Evolutionary conservation across 2,329 filamentous ascomycete species (phyloP).

Genomic region (Cyanodermella asteris): DNA sequence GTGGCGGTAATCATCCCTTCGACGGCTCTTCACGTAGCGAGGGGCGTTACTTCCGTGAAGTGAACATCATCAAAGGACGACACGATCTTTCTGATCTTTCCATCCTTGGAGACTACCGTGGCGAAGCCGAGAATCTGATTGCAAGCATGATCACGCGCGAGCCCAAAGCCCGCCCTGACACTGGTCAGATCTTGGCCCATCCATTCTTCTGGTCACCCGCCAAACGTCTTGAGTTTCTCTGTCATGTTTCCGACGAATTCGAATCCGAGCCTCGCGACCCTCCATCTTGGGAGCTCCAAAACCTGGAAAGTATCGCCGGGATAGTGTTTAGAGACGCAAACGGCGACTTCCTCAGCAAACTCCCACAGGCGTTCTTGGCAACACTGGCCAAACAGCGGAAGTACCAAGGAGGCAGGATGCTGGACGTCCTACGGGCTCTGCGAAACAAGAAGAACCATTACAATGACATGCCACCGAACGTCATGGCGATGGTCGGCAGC

Average conservation of each 20-base stretch:
- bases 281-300: constrained; percentile 46
- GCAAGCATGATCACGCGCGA: constrained; percentile 52
- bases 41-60: constrained; percentile 83
- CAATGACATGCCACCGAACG: constrained; percentile 71
- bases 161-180: constrained; percentile 42
- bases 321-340: constrained; percentile 24
- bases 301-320: constrained; percentile 29
- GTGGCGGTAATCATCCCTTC: constrained; percentile 76
- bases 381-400: constrained; percentile 85
- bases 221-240: constrained; percentile 79
- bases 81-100: constrained; percentile 51
- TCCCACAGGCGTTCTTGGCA: constrained; percentile 68
- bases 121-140: constrained; percentile 74
- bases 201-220: constrained; percentile 93
- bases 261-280: constrained; percentile 67
- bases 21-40: too few relatives aligned
- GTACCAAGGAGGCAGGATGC: constrained; percentile 62
- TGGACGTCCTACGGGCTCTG: constrained; percentile 73
- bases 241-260: constrained; percentile 88
- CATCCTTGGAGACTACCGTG: constrained; percentile 58
- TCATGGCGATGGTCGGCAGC: constrained; percentile 52
- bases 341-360: constrained; percentile 53
- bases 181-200: constrained; percentile 64
- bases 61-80: constrained; percentile 85
- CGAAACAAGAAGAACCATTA: constrained; percentile 97